Evolutionary conservation across 306 rosid genomes (phyloP).

Genomic region (Crataegus laevigata): DNA sequence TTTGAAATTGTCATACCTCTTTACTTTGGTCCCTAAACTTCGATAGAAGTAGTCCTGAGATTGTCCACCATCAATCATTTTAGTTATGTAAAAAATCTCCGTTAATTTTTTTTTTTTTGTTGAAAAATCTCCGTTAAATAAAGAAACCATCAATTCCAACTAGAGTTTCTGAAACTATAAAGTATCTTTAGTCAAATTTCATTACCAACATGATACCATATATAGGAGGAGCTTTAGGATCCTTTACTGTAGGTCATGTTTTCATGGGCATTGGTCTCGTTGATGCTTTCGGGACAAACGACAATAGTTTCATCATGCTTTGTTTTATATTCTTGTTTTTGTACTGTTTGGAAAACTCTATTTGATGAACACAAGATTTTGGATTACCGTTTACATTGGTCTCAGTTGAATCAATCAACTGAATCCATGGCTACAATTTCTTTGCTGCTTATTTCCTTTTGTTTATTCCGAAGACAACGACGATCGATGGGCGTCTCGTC

Average conservation of each 20-base stretch:
- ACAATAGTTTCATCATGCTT: neutral
- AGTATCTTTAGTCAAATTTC: neutral
- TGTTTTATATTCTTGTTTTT: neutral
- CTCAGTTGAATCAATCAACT: too few relatives aligned
- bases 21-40: too few relatives aligned
- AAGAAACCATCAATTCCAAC: neutral
- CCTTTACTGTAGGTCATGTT: too few relatives aligned
- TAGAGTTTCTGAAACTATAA: neutral
- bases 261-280: neutral
- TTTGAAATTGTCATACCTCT: too few relatives aligned
- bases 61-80: too few relatives aligned
- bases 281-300: neutral
- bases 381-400: neutral
- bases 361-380: neutral
- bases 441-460: neutral
- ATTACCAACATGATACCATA: neutral
- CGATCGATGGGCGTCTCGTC: neutral
- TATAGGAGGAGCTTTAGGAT: too few relatives aligned
- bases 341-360: neutral
- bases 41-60: too few relatives aligned
- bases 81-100: too few relatives aligned
- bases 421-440: neutral
- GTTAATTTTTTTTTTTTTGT: too few relatives aligned
- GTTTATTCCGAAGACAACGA: neutral
- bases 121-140: too few relatives aligned